A percentile compares a stretch with the other conserved stretches of the same genome.
Conservation (phyloP, 805 yeast species). For the Komagataella pseudopastoris region DNA sequence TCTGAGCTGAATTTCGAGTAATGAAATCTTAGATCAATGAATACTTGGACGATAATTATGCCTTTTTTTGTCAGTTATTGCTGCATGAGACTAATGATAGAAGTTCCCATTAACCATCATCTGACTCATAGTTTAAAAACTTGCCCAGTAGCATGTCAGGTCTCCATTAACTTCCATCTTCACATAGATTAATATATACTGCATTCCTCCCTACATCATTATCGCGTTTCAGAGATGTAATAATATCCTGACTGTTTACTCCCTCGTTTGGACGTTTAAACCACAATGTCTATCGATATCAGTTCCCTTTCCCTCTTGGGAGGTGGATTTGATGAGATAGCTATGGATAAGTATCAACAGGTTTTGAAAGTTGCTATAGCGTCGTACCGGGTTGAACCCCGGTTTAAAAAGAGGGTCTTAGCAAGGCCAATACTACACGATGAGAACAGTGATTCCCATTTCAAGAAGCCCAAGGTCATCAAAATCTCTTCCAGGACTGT, state of each 20-base stretch:
- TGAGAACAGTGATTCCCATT: not conserved
- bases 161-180: not conserved
- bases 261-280: not conserved
- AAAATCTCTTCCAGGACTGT: not conserved
- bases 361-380: conserved; percentile 41
- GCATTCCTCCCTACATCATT: not conserved
- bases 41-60: too few species aligned
- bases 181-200: too few species aligned
- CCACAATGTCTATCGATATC: not conserved
- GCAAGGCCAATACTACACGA: not conserved
- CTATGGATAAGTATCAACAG: conserved; percentile 8
- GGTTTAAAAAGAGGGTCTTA: conserved; percentile 27
- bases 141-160: not conserved
- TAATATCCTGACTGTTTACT: not conserved
- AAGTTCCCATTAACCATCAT: too few species aligned
- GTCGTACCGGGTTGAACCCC: conserved; percentile 50
- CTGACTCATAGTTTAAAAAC: not conserved
- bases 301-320: not conserved
- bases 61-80: not conserved
- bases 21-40: not conserved
- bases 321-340: not conserved
- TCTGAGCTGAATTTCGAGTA: not conserved
- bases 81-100: too few species aligned
- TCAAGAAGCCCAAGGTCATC: not conserved
- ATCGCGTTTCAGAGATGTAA: not conserved